Conservation (phyloP, 2,329 filamentous ascomycete species). For the Hymenoscyphus fraxineus region DNA sequence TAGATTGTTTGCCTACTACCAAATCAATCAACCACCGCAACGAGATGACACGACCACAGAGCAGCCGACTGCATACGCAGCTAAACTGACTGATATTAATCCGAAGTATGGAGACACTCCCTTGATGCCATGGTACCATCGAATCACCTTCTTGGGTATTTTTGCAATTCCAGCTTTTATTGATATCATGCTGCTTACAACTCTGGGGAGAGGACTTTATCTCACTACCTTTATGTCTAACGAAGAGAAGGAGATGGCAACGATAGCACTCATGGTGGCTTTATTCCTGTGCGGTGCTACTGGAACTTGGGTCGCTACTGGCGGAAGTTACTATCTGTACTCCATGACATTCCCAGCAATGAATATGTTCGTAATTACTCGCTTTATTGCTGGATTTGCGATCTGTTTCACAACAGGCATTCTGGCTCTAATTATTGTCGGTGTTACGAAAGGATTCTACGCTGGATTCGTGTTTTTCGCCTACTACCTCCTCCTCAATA, state of each 20-base stretch:
- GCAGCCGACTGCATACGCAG: conserved; percentile 44
- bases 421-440: conserved; percentile 47
- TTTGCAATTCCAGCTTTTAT: conserved; percentile 61
- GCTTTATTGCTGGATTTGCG: conserved; percentile 47
- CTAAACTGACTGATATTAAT: conserved; percentile 49
- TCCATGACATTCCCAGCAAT: conserved; percentile 49
- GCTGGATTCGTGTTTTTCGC: conserved; percentile 55
- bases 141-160: conserved; percentile 50
- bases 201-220: conserved; percentile 57
- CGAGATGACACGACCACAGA: conserved; percentile 46
- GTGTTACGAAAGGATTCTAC: conserved; percentile 41
- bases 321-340: conserved; percentile 58
- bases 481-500: conserved; percentile 54
- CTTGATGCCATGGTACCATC: conserved; percentile 37
- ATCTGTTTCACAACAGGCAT: conserved; percentile 37
- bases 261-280: conserved; percentile 53
- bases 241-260: conserved; percentile 49
- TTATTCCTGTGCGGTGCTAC: conserved; percentile 57
- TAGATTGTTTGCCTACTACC: conserved; percentile 39
- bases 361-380: conserved; percentile 41
- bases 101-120: conserved; percentile 41
- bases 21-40: conserved; percentile 47
- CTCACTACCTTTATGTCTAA: conserved; percentile 53
- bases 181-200: conserved; percentile 56
- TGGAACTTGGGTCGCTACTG: conserved; percentile 60